Evolutionary conservation across 805 yeast genomes (phyloP).

Genomic region (Naumovozyma baii): DNA sequence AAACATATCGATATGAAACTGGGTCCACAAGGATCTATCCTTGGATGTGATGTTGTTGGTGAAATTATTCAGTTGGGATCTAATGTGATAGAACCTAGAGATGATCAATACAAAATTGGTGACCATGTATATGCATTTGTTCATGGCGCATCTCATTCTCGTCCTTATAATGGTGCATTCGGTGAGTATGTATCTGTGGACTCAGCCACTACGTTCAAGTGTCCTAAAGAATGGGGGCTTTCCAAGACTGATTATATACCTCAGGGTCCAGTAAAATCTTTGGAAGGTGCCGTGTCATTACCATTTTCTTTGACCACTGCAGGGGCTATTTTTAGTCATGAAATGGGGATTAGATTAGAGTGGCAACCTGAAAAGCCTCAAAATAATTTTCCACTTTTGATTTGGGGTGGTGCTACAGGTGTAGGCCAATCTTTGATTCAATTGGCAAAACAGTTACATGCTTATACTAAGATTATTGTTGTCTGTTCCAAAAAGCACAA

Average conservation of each 20-base stretch:
- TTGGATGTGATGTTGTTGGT: conserved; percentile 58
- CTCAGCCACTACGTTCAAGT: conserved; percentile 17
- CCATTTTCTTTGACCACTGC: conserved; percentile 46
- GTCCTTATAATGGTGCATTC: conserved; percentile 45
- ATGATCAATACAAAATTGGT: conserved; percentile 34
- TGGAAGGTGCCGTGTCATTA: conserved; percentile 56
- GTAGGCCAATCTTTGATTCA: conserved; percentile 52
- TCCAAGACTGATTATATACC: conserved; percentile 3
- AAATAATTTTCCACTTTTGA: conserved; percentile 34
- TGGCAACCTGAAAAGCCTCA: conserved; percentile 24
- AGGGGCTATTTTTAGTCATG: conserved; percentile 31
- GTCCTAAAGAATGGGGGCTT: conserved; percentile 8
- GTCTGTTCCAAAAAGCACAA: conserved; percentile 41
- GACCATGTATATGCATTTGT: conserved; percentile 45
- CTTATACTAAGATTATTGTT: conserved; percentile 35
- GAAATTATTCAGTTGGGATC: conserved; percentile 42
- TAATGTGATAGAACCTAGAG: conserved; percentile 25
- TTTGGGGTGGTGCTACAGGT: conserved; percentile 66
- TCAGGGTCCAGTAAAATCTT: conserved; percentile 34
- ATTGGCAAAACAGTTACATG: conserved; percentile 39
- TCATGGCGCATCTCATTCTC: conserved; percentile 41
- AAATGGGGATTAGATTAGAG: conserved; percentile 14
- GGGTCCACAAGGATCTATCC: conserved; percentile 39
- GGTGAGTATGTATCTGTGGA: conserved; percentile 42
- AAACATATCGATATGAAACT: conserved; percentile 39